Percentiles rank a stretch among this genome's conserved stretches.
Evolutionary conservation across 2,329 filamentous ascomycete genomes (phyloP).

Genomic region (Fusarium penzigii): DNA sequence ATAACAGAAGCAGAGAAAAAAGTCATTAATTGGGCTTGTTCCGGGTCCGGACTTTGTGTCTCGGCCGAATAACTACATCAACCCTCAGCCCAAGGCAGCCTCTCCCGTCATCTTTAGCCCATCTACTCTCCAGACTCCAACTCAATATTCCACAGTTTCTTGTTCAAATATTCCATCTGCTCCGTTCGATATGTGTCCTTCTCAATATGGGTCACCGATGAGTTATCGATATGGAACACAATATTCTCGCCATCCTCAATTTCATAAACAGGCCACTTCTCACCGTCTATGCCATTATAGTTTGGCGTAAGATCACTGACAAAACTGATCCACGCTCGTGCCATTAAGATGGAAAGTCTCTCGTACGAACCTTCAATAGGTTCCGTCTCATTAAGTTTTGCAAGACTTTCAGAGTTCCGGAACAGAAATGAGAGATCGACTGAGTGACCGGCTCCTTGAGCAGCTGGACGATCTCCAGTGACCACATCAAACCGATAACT

Average conservation of each 20-base stretch:
- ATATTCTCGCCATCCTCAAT: not conserved
- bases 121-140: slow-evolving; percentile 1
- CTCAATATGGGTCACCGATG: slow-evolving; percentile 6
- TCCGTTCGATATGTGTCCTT: slow-evolving; percentile 9
- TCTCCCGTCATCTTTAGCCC: not conserved
- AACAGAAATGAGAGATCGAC: slow-evolving; percentile 14
- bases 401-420: slow-evolving; percentile 3
- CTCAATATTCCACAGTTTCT: slow-evolving; percentile 12
- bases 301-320: slow-evolving; percentile 7
- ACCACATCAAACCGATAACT: slow-evolving; percentile 18
- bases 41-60: not conserved
- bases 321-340: slow-evolving; percentile 19
- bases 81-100: too few species aligned
- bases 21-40: too few species aligned
- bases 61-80: not conserved
- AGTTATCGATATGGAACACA: slow-evolving; percentile 14
- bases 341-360: slow-evolving; percentile 4
- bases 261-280: slow-evolving; percentile 8
- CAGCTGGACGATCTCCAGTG: slow-evolving; percentile 7
- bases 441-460: slow-evolving; percentile 13
- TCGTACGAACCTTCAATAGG: slow-evolving; percentile 5
- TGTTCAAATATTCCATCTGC: slow-evolving; percentile 16
- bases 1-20: too few species aligned
- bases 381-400: slow-evolving; percentile 5
- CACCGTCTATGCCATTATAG: slow-evolving; percentile 6